A percentile compares a stretch with the other conserved stretches of the same genome.
phyloP scores from a whole-genome alignment of 2,329 filamentous ascomycete genomes.

The Alternaria metachromatica region DNA sequence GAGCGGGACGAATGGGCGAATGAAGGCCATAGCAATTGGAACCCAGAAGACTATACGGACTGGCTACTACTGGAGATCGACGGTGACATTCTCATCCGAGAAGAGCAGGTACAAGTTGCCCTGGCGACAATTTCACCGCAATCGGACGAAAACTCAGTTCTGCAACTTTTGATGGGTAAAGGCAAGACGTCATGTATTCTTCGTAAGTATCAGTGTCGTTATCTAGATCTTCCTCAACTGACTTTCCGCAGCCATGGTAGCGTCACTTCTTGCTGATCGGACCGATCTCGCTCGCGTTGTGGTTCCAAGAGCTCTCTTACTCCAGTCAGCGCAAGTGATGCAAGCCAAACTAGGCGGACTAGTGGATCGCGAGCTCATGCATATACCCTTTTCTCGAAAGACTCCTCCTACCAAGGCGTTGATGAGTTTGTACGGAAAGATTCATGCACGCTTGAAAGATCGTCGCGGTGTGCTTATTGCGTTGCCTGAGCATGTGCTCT shows the following conservation, averaged over 20 bases:
- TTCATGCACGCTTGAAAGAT: constrained; percentile 53
- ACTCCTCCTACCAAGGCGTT: constrained; percentile 46
- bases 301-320: constrained; percentile 63
- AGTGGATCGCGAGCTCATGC: constrained; percentile 59
- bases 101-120: constrained; percentile 68
- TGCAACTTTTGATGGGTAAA: constrained; percentile 73
- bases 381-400: constrained; percentile 65
- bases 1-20: constrained; percentile 55
- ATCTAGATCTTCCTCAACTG: constrained; percentile 1
- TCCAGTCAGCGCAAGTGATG: constrained; percentile 65
- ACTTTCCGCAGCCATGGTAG: constrained; percentile 59
- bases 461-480: constrained; percentile 63
- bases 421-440: constrained; percentile 42
- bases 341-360: constrained; percentile 63
- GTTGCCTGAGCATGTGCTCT: constrained; percentile 69
- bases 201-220: constrained; percentile 19
- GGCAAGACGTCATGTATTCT: constrained; percentile 70
- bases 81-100: constrained; percentile 66
- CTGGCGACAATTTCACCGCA: constrained; percentile 63
- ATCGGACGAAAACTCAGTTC: constrained; percentile 62
- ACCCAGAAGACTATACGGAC: constrained; percentile 61
- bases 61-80: constrained; percentile 74
- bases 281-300: constrained; percentile 59
- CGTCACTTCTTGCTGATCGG: constrained; percentile 51
- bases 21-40: constrained; percentile 64